Evolutionary conservation across 106 monocot species (phyloP).

Genomic region (Chionographis japonica): DNA sequence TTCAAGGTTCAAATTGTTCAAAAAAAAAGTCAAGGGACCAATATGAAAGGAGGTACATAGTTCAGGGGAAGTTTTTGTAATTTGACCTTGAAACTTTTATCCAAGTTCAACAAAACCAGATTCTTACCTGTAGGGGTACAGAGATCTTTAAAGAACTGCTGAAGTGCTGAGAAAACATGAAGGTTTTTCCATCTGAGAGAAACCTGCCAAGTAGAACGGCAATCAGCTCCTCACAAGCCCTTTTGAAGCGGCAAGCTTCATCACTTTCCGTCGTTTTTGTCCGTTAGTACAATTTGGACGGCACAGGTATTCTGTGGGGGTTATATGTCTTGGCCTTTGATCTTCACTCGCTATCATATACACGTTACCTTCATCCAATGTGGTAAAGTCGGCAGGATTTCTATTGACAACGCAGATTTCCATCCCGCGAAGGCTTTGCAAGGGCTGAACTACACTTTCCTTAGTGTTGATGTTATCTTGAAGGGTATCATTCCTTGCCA

Average conservation of each 20-base stretch:
- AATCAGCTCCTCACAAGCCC: constrained; percentile 12
- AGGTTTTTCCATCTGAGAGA: neutral
- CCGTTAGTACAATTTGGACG: neutral
- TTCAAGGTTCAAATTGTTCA: no score
- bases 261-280: constrained; percentile 18
- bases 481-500: constrained; percentile 3
- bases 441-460: constrained; percentile 15
- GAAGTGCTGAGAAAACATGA: neutral
- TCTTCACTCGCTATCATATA: constrained; percentile 51
- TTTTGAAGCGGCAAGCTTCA: constrained; percentile 37
- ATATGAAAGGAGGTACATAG: no score
- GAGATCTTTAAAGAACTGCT: neutral
- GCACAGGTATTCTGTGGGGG: neutral
- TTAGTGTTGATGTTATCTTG: constrained; percentile 13
- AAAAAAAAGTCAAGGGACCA: no score
- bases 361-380: constrained; percentile 47
- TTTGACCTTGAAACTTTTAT: no score
- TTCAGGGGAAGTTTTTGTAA: no score
- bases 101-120: no score
- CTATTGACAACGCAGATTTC: constrained; percentile 61
- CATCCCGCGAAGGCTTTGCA: constrained; percentile 5
- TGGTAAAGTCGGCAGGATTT: constrained; percentile 87
- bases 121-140: neutral
- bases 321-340: constrained; percentile 10
- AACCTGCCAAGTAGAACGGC: neutral